Base-by-base conservation (phyloP, 768 basidiomycete species). In the Rhizopogon vesiculosus region DNA sequence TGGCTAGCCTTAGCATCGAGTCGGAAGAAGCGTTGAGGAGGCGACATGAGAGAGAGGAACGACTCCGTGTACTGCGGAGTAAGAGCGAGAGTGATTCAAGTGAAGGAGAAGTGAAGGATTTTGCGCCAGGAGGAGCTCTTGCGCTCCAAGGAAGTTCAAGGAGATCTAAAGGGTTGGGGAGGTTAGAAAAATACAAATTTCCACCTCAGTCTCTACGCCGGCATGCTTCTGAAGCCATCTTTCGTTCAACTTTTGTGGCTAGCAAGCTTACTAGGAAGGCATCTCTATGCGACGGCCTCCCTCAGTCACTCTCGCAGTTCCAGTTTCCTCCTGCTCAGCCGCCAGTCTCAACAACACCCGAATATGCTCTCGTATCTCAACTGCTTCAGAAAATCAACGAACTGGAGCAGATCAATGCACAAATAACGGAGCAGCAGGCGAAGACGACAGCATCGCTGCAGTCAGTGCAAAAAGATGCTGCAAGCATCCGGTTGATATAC, bases 301-400 rank as follows among this genome's bases (percentile, higher is more conserved):
- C 60, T 46, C 69, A 69, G 35, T 69, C 69, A 6, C 50, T 51
- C 25, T 63, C 69, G 12, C 56, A 70, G 45, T 53, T 57, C 44
- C 63, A 58, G 29, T 54, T 56, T 29, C 55, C 62, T 7, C 43
- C 56, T 10, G 18, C 12, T 5, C 55, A 63, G 42, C 45, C 62
- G 29, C 56, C 62, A 45, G 62, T 60, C 51, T 51, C 59, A 39
- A 44, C 58, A 38, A 61, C 59, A 7, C 64, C 63, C 16, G 74
- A 86, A 68, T 82, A 76, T 60, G 73, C 69, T 59, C 75, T 93
- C 51, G 79, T 92, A n/a, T 74, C 82, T 9, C 85, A 89, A 65
- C 79, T 93, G 7, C 70, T 91, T 42, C 64, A 72, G 15, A 93
- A 93, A 71, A 87, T 93, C 50, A 76, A 78, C 45, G 90, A 93